Evolutionary conservation across 805 yeast species (phyloP), one percentile per base, ranked within the genome.

Genomic region (Priceomyces castillae): DNA sequence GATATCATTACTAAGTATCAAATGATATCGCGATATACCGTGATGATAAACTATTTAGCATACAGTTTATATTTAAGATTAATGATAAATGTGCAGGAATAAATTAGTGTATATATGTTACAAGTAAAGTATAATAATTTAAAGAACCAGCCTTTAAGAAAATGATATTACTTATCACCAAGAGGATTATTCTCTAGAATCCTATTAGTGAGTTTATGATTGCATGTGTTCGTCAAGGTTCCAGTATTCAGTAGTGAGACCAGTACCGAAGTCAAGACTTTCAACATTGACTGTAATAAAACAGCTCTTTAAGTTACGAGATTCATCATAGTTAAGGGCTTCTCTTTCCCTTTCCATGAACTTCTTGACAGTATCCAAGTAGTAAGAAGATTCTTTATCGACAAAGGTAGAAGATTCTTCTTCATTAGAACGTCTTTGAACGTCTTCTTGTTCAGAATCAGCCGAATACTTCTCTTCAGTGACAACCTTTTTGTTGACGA

Each of bases 341-440:
- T 23, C 40, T 15, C 14, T 12, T 9, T 37, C 41, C 17, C 16
- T 28, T 4, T 30, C 26, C 19, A 22, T 14, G 31, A 18, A 42
- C 39, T 34, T 37, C 33, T 44, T 46, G 9, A 37, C 35, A 17
- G 30, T 43, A 10, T 46, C 42, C 28, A 22, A 34, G 34, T 45
- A 48, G 43, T 48, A 48, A 31, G 33, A 35, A 15, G 51, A 48
- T 10, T 34, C 37, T 14, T 43, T 45, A 30, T 48, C 51, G n/a
- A 44, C 41, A 34, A 40, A 45, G 18, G 47, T 42, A 20, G 44
- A 37, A 30, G 10, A 37, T 17, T 40, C 37, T 10, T 30, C 49
- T 14, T 26, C 42, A 14, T 5, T 6, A 34, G 15, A n/a, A 3
- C 20, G 18, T 30, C 15, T 17, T 28, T 31, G 14, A n/a, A 12